Percentiles rank a stretch among this genome's conserved stretches.
These are phyloP conservation scores for Fusarium verrucosum DNA, from an alignment of 2,329 filamentous ascomycete genomes.

Conservation along the genomic window DNA sequence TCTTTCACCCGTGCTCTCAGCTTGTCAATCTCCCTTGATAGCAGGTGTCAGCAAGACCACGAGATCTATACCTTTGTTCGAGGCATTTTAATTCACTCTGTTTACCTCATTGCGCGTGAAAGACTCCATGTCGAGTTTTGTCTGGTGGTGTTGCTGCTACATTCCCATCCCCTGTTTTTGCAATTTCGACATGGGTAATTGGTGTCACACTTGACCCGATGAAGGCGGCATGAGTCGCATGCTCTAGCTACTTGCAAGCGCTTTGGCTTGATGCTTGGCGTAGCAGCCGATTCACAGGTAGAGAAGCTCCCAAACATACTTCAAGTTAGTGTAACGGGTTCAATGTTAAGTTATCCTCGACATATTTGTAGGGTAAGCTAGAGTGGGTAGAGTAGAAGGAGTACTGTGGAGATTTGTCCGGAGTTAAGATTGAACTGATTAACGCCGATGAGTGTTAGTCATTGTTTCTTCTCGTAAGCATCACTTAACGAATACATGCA, in stretches of 20 bases:
- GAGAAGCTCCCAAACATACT: not conserved
- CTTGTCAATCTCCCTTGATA: not conserved
- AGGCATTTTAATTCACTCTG: no score
- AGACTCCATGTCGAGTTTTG: not conserved
- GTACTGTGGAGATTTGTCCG: not conserved
- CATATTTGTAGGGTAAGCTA: no score
- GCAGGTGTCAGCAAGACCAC: not conserved
- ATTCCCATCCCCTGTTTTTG: not conserved
- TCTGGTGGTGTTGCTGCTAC: not conserved
- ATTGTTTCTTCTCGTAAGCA: not conserved
- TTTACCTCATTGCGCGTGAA: not conserved
- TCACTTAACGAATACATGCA: no score
- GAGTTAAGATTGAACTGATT: not conserved
- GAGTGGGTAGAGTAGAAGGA: no score
- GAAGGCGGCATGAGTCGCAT: not conserved
- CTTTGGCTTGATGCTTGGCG: rapidly evolving
- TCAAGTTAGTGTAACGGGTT: no score
- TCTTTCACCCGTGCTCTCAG: not conserved
- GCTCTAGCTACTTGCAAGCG: not conserved
- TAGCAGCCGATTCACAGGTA: not conserved
- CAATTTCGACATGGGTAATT: not conserved
- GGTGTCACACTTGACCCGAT: not conserved
- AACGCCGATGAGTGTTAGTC: not conserved
- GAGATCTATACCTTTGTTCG: no score
- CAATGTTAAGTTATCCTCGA: no score